Evolutionary conservation across 2,329 filamentous ascomycete species (phyloP).

Genomic region (Pestalotiopsis sp.): DNA sequence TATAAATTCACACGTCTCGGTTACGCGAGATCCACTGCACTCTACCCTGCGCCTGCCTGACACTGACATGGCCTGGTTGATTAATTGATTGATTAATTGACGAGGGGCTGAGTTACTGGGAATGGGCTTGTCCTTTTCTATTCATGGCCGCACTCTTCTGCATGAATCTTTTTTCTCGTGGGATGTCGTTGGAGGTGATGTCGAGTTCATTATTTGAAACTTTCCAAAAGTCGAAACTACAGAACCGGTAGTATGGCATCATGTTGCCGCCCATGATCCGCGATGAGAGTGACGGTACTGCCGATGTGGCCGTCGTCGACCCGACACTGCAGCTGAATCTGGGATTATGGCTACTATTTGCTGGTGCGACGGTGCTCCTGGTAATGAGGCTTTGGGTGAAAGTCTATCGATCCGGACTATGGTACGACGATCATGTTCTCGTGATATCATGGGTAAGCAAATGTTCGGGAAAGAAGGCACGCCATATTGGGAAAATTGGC

Average conservation of each 20-base stretch:
- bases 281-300: neutral
- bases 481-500: neutral
- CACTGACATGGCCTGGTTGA: neutral
- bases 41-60: neutral
- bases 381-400: conserved; percentile 1
- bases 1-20: neutral
- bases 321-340: conserved; percentile 5
- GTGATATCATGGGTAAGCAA: conserved; percentile 3
- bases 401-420: neutral
- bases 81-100: too few species aligned
- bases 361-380: neutral
- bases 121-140: neutral
- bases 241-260: neutral
- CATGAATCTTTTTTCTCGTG: neutral
- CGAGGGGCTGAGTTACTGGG: neutral
- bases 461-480: neutral
- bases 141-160: neutral
- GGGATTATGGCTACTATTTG: conserved; percentile 7
- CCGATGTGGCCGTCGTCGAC: neutral
- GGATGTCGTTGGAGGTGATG: neutral
- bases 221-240: neutral
- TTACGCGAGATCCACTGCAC: neutral
- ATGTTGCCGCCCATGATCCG: neutral
- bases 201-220: neutral
- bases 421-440: conserved; percentile 8